Base-by-base conservation (phyloP, 192 early-diverging fungal genomes). In the Coemansia nantahalensis region DNA sequence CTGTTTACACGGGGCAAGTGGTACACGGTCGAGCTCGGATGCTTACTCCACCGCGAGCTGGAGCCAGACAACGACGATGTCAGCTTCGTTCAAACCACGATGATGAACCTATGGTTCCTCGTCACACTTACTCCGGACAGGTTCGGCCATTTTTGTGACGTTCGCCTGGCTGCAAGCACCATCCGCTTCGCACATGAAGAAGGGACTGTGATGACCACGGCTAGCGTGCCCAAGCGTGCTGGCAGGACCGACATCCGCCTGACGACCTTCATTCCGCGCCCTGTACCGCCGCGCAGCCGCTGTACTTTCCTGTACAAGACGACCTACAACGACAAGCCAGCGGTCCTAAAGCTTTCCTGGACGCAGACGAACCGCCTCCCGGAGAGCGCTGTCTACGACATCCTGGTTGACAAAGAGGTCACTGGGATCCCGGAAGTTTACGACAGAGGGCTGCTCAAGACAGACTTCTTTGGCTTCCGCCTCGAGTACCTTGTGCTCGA, bases 1-100 rank as follows among this genome's bases (percentile, higher is more conserved):
- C 28, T 67, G n/a, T 64, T 72, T 41, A 34, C 47, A 2, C 65
- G 56, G 19, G 16, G n/a, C 1, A 30, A 36, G 8, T 56, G 30
- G n/a, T 48, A 41, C 22, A 5, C 14, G 3, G 42, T 23, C 9
- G 1, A 51, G 6, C 34, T 59, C 21, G 59, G 54, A 7, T 28
- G 7, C 1, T 41, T 73, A 1, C 42, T 37, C 19, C 10, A 24
- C 3, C 2, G 21, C 13, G 51, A 26, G n/a, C 13, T 28, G 7
- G 4, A 28, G 7, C 26, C 26, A 28, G 26, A 28, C 26, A 28
- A 3, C 26, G 7, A 3, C 3, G 26, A 28, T 15, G 11, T 15
- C 22, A 8, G 1, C n/a, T 38, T 4, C 44, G 14, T 10, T 17
- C 13, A 22, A n/a, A 26, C 2, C 13, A 6, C 8, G 15, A 10